Percentiles rank a stretch among this genome's conserved stretches.
Conservation (phyloP, 2,329 filamentous ascomycete genomes). For the Alternaria conjuncta region DNA sequence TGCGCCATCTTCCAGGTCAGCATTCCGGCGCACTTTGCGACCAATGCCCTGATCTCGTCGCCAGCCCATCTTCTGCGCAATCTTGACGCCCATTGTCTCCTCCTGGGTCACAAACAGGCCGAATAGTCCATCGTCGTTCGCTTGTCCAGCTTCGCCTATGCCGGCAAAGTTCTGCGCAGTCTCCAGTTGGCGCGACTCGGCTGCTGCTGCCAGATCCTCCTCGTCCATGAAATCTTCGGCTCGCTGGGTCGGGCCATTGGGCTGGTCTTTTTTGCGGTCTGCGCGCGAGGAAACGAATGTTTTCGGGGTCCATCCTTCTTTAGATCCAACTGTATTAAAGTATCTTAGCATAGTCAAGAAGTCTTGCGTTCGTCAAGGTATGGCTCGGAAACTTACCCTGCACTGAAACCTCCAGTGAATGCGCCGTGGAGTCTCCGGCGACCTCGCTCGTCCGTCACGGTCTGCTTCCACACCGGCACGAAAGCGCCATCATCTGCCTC, state of each 20-base stretch:
- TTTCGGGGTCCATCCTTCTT: constrained; percentile 95
- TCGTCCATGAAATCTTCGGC: constrained; percentile 98
- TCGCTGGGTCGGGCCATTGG: constrained; percentile 63
- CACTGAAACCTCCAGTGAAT: constrained; percentile 95
- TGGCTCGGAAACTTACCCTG: constrained; percentile 70
- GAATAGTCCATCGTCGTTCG: constrained; percentile 63
- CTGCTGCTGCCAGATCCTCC: constrained; percentile 87
- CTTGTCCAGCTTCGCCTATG: constrained; percentile 69
- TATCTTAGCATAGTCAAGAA: constrained; percentile 67
- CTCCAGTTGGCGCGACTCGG: constrained; percentile 76
- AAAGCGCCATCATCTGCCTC: constrained; percentile 89
- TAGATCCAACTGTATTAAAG: constrained; percentile 97
- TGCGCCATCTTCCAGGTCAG: constrained; percentile 65
- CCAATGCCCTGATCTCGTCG: constrained; percentile 91
- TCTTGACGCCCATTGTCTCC: constrained; percentile 84
- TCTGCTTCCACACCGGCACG: constrained; percentile 97
- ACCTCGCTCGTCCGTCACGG: constrained; percentile 90
- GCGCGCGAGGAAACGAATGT: constrained; percentile 89
- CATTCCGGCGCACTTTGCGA: constrained; percentile 78
- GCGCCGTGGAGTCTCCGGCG: constrained; percentile 91
- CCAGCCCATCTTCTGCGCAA: constrained; percentile 95
- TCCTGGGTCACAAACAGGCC: constrained; percentile 75
- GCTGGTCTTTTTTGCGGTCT: constrained; percentile 73
- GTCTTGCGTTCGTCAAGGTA: constrained; percentile 25
- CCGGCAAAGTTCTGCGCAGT: constrained; percentile 77